phyloP scores from a whole-genome alignment of 2,329 filamentous ascomycete species.

The Ustulina deusta region DNA sequence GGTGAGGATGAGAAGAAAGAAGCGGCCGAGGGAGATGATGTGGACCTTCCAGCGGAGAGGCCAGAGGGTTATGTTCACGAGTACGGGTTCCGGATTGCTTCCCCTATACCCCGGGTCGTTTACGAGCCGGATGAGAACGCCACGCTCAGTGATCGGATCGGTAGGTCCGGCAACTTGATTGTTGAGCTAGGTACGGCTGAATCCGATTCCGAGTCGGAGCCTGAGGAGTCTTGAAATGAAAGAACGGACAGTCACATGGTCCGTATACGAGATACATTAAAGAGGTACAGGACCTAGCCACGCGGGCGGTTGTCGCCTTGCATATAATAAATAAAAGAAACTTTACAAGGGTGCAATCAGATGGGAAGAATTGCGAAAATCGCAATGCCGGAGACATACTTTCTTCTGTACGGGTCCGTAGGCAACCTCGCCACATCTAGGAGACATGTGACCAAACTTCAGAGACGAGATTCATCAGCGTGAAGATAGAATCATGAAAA shows the following conservation, averaged over 20 bases:
- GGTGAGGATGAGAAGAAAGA: slow-evolving; percentile 44
- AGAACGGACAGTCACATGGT: background rate
- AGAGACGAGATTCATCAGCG: background rate
- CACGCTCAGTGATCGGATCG: slow-evolving; percentile 78
- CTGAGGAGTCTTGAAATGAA: slow-evolving; percentile 18
- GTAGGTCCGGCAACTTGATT: slow-evolving; percentile 86
- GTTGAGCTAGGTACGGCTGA: slow-evolving; percentile 71
- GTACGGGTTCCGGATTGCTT: slow-evolving; percentile 88
- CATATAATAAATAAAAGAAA: background rate
- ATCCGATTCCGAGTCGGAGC: slow-evolving; percentile 56
- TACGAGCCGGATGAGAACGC: slow-evolving; percentile 76
- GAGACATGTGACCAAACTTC: background rate
- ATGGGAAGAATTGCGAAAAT: background rate
- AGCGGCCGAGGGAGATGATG: slow-evolving; percentile 43
- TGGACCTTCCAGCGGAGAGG: slow-evolving; percentile 52
- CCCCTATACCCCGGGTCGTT: slow-evolving; percentile 84
- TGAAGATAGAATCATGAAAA: background rate
- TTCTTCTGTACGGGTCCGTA: background rate
- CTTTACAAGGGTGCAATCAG: background rate
- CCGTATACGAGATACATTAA: slow-evolving; percentile 14
- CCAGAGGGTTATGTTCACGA: slow-evolving; percentile 81
- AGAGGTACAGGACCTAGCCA: slow-evolving; percentile 5
- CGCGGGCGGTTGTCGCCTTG: background rate
- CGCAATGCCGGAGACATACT: background rate
- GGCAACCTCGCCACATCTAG: background rate